Conservation (phyloP, 1,139 yeast genomes). For the Geotrichum europaeum region DNA sequence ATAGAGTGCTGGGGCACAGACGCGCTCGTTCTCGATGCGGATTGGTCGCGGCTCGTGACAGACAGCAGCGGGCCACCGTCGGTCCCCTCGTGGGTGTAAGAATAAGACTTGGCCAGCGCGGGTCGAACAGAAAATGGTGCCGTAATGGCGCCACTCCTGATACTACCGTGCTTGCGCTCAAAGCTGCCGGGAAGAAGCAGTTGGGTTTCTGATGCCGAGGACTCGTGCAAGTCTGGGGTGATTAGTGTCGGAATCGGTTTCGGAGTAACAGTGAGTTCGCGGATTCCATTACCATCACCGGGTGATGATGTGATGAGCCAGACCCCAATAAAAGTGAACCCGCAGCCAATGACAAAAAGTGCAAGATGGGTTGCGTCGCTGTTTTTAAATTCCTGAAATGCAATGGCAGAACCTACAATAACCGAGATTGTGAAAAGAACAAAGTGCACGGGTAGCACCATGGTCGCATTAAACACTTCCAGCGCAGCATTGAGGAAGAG, state of each 20-base stretch:
- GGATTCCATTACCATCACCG: neutral
- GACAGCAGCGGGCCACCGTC: neutral
- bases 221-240: neutral
- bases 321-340: conserved; percentile 39
- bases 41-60: neutral
- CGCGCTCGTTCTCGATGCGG: neutral
- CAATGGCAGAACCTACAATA: conserved; percentile 38
- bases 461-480: conserved; percentile 38
- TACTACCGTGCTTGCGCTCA: neutral
- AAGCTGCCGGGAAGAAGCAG: neutral
- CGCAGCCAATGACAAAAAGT: conserved; percentile 35
- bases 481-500: conserved; percentile 37
- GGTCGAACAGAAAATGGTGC: neutral
- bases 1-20: neutral
- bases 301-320: conserved; percentile 32
- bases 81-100: neutral
- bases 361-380: conserved; percentile 24
- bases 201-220: neutral
- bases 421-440: conserved; percentile 42
- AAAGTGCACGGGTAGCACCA: conserved; percentile 44
- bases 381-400: conserved; percentile 38
- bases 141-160: neutral
- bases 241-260: neutral
- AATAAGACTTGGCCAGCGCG: neutral
- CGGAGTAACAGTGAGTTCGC: neutral